Conservation (phyloP, 2,329 filamentous ascomycete genomes). For the Scedosporium boydii region DNA sequence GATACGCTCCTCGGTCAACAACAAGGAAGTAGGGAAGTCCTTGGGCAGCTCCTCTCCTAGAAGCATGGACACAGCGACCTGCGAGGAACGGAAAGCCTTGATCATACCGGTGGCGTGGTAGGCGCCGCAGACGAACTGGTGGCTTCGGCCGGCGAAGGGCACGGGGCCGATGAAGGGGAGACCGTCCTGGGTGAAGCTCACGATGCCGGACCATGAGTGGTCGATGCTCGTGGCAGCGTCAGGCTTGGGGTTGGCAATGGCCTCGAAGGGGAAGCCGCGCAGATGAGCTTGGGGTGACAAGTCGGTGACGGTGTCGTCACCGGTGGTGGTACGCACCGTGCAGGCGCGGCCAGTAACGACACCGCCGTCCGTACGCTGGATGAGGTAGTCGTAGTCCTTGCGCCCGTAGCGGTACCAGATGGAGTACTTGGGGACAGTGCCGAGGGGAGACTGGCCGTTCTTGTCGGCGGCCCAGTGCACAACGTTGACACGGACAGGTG, state of each 20-base stretch:
- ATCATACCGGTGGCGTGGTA: constrained; percentile 13
- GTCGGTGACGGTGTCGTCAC: constrained; percentile 10
- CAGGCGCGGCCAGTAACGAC: constrained; percentile 12
- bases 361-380: constrained; percentile 12
- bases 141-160: constrained; percentile 6
- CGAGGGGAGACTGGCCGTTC: too few relatives aligned
- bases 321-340: constrained; percentile 9
- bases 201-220: constrained; percentile 12
- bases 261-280: constrained; percentile 5
- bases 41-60: constrained; percentile 5
- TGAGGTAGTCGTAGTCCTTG: constrained; percentile 17
- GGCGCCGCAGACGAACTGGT: constrained; percentile 11
- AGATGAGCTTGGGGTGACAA: constrained; percentile 9
- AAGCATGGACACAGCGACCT: constrained; percentile 5
- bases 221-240: too few relatives aligned
- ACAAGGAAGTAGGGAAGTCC: too few relatives aligned
- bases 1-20: too few relatives aligned
- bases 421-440: too few relatives aligned
- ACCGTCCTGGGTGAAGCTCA: constrained; percentile 13
- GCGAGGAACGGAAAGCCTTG: constrained; percentile 9
- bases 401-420: constrained; percentile 12
- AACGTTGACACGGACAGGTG: constrained; percentile 10
- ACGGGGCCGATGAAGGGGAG: constrained; percentile 10
- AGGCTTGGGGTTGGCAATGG: constrained; percentile 1
- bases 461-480: neutral